Conservation (phyloP, 106 monocot species). For the Acorus calamus region DNA sequence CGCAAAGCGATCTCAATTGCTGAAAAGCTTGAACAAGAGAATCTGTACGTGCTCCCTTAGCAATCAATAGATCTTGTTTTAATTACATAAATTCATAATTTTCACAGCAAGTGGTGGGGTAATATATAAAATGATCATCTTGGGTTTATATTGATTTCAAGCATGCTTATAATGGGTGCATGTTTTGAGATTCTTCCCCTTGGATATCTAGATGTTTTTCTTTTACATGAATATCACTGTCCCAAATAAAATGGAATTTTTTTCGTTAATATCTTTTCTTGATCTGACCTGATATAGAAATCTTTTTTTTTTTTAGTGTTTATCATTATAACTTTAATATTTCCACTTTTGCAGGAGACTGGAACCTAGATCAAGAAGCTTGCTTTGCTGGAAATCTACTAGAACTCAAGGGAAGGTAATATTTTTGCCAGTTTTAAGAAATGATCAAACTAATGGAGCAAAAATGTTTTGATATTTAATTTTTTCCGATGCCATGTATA, state of each 20-base stretch:
- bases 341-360: slow-evolving; percentile 36
- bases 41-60: slow-evolving; percentile 30
- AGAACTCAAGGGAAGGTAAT: slow-evolving; percentile 45
- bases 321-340: neutral
- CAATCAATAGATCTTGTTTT: too few relatives aligned
- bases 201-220: too few relatives aligned
- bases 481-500: neutral
- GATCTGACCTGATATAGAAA: too few relatives aligned
- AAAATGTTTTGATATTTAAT: neutral
- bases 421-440: neutral
- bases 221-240: too few relatives aligned
- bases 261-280: too few relatives aligned
- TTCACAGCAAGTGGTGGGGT: too few relatives aligned
- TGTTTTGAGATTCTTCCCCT: too few relatives aligned
- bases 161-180: too few relatives aligned
- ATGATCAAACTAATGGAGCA: neutral
- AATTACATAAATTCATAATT: too few relatives aligned
- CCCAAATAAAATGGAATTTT: too few relatives aligned
- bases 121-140: too few relatives aligned
- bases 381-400: slow-evolving; percentile 50
- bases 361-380: slow-evolving; percentile 59
- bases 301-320: slow-evolving; percentile 3
- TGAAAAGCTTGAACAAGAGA: slow-evolving; percentile 96
- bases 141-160: too few relatives aligned
- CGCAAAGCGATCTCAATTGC: slow-evolving; percentile 78